Evolutionary conservation across 2,329 filamentous ascomycete species (phyloP), one percentile per base, ranked within the genome.

Genomic region (Aureobasidium pullulans): DNA sequence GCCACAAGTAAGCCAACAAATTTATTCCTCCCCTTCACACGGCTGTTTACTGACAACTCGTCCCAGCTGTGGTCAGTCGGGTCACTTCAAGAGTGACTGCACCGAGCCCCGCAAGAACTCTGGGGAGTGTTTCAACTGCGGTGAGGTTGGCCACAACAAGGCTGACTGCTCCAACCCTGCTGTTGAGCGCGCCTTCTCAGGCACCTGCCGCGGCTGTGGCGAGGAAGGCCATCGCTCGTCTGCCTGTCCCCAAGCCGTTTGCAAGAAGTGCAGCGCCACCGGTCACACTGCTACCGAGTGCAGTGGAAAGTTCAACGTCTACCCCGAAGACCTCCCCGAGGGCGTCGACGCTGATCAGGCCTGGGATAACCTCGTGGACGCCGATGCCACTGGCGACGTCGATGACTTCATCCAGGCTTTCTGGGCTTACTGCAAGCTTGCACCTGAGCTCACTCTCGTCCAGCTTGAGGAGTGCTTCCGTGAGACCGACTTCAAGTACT

Each of bases 231-330:
- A 85, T 63, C 75, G 82, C 66, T 75, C 80, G 54, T 78, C 80
- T 19, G 84, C 87, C 54, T 91, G 88, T 64, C 85, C 86, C 1
- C 72, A 79, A 1, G 82, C 81, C 62, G 85, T 86, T 66, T 89
- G 87, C 66, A 65, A 79, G 32, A 71, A 84, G 64, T 79, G 83
- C 66, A 84, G 85, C 84, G 68, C 64, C 73, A 29, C 16, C 85
- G 84, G 83, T 1, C 85, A 89, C 66, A 67, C 71, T 19, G 74
- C 77, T 8, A 68, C 73, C 32, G 76, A 81, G 1, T 90, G 87
- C 75, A 77, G 80, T 62, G 81, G 79, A 11, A 77, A 84, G 44
- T 81, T 84, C 65, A 80, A 81, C 65, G 73, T 88, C 62, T 80
- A 84, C 37, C 63, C 85, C 57, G 75, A 78, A 5, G 75, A 79